Base-by-base conservation (phyloP, 139 green algal species). In the Gonium pectorale region DNA sequence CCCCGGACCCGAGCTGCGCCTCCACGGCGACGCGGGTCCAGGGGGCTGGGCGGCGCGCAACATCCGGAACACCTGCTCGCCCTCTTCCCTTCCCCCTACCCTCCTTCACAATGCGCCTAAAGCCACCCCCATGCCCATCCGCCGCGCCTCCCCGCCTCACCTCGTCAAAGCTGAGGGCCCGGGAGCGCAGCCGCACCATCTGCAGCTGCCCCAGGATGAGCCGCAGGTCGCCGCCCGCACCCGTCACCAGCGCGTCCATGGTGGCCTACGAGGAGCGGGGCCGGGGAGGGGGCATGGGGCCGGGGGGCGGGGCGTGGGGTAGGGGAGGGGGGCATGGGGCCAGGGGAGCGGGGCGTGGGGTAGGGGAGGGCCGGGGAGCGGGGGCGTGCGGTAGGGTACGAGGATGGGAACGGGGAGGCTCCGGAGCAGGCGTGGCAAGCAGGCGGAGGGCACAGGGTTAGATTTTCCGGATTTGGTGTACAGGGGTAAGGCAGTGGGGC, bases 141-240 rank as follows among this genome's bases (percentile, higher is more conserved):
- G 6, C 49, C 52, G 51, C 83, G 46, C 46, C 11, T 54, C 54
- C 37, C 54, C 46, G 71, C 86, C 95, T 93, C 67, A 95, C 91
- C 41, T 98, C 91, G 67, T 96, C 92, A 86, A 95, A 99, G 4
- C 85, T 86, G 29, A 99, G 89, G 2, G 83, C 56, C 6, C 66
- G 56, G 0, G 87, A 41, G 22, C 90, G 89, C 84, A 96, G 83
- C n/a, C 95, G 93, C 60, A 96, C 68, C 88, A 94, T 93, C 85
- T 99, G 97, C 86, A 99, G 92, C 93, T 97, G 93, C 2, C 98
- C 98, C 82, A 99, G 90, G 46, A 98, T 87, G 29, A 96, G 81
- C 15, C 97, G 92, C 82, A 99, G 92, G 91, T 99, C 97, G 49
- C 92, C 93, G 67, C 96, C 94, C 38, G 91, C 87, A 13, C 86